Evolutionary conservation across 108 stramenopile species (phyloP).

Genomic region (Pseudonitzschia pungens): DNA sequence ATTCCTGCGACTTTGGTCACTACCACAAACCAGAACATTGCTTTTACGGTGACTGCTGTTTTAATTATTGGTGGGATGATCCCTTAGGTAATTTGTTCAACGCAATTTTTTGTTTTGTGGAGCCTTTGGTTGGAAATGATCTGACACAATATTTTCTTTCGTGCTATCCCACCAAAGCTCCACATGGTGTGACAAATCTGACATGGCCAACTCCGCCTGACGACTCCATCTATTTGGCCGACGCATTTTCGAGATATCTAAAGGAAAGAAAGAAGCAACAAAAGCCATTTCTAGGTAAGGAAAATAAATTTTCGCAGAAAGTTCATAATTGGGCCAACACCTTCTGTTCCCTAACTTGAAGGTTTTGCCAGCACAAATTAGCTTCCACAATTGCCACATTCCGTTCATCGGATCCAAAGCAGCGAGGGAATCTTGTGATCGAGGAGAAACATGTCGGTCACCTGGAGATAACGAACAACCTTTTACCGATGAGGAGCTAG

Average conservation of each 20-base stretch:
- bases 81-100: slow-evolving; percentile 1
- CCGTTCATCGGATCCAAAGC: slow-evolving; percentile 35
- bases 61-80: slow-evolving; percentile 48
- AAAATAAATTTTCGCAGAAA: no score
- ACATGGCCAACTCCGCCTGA: slow-evolving; percentile 33
- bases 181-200: slow-evolving; percentile 38
- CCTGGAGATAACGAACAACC: slow-evolving; percentile 26
- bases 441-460: slow-evolving; percentile 25
- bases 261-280: neutral
- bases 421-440: slow-evolving; percentile 23
- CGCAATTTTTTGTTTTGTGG: neutral
- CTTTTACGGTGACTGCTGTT: slow-evolving; percentile 28
- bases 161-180: neutral
- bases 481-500: slow-evolving; percentile 35
- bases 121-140: neutral
- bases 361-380: slow-evolving; percentile 34
- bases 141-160: neutral
- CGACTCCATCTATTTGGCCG: slow-evolving; percentile 35
- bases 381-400: slow-evolving; percentile 50
- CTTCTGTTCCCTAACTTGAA: neutral
- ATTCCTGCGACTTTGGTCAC: slow-evolving; percentile 35
- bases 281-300: slow-evolving; percentile 24
- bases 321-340: neutral
- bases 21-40: slow-evolving; percentile 32
- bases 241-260: slow-evolving; percentile 30